Percentiles rank a stretch among this genome's conserved stretches.
phyloP scores from a whole-genome alignment of 805 yeast species.

The Zygoascus ofunaensis region DNA sequence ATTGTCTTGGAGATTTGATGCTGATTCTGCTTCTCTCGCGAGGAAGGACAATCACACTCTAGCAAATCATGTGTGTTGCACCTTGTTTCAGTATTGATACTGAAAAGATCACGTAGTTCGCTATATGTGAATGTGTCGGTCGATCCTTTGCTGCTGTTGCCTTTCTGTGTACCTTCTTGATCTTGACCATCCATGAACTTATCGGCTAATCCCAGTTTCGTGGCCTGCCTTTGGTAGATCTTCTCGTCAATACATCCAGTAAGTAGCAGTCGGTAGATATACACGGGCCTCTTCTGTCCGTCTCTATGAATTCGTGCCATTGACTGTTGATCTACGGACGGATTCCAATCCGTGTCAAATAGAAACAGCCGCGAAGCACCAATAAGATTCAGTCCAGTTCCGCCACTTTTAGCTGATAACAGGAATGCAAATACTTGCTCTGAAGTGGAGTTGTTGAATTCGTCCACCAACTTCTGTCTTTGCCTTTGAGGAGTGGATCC shows the following conservation, averaged over 20 bases:
- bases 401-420: constrained; percentile 86
- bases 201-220: constrained; percentile 71
- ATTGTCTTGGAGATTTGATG: constrained; percentile 5
- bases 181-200: constrained; percentile 43
- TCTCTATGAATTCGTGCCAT: constrained; percentile 94
- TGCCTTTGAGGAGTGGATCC: constrained; percentile 68
- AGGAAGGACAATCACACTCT: constrained; percentile 34
- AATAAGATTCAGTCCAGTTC: constrained; percentile 78
- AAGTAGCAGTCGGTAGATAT: constrained; percentile 71
- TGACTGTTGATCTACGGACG: constrained; percentile 84
- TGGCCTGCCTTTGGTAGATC: constrained; percentile 82
- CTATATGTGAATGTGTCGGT: constrained; percentile 54
- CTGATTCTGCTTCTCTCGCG: constrained; percentile 17
- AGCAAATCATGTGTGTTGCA: constrained; percentile 30
- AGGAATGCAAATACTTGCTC: constrained; percentile 51
- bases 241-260: constrained; percentile 92
- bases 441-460: constrained; percentile 47
- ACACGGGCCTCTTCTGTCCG: constrained; percentile 75
- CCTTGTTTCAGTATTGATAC: constrained; percentile 33
- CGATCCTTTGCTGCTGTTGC: constrained; percentile 7
- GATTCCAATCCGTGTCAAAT: constrained; percentile 96
- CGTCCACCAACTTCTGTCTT: constrained; percentile 56
- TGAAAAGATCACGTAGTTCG: constrained; percentile 70
- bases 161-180: constrained; percentile 10
- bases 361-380: constrained; percentile 84